Evolutionary conservation across 805 yeast genomes (phyloP), one percentile per base, ranked within the genome.

Genomic region (Starmerella floricola): DNA sequence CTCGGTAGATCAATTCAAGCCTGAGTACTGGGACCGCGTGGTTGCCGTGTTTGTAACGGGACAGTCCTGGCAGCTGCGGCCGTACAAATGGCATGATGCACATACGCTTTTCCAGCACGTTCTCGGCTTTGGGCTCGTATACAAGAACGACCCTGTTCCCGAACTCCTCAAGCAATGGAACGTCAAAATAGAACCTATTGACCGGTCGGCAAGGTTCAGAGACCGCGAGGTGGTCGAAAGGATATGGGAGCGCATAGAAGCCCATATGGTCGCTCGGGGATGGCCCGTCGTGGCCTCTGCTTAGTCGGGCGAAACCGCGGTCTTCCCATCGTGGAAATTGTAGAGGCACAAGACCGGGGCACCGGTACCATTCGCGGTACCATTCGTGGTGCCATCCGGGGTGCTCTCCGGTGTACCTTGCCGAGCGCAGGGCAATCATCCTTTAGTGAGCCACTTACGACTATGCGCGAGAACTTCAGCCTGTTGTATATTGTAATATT

Each of bases 21-120:
- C 95, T 3, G 97, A 91, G 60, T 85, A 91, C 63, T 91, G 99
- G 99, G 94, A 85, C 57, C 73, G 98, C 45, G 96, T 91, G 1
- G 83, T 88, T 37, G 96, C 94, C 0, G 82, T 91, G 30, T 79
- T 91, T 65, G 88, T 95, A 15, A 88, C 96, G 10, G 99, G 99
- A 11, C 98, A 91, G 64, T 69, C 78, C 41, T 91, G 99, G 99
- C 99, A 91, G 64, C 84, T 91, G 64, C 75, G 82, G 56, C 74
- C 77, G 54, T 91, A 88, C 62, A 81, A 79, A 58, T 80, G 86
- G 76, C 69, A 76, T 31, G 75, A 78, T 41, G 95, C 98, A 2
- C 76, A 79, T 46, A 67, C 67, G 34, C 67, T 91, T 49, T 91
- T 91, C 62, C 91, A 80, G 55, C 77, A 74, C 52, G 81, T 81